These are phyloP conservation scores for Cladosporium sp. DNA, from an alignment of 2,329 filamentous ascomycete genomes.

Conservation along the genomic window DNA sequence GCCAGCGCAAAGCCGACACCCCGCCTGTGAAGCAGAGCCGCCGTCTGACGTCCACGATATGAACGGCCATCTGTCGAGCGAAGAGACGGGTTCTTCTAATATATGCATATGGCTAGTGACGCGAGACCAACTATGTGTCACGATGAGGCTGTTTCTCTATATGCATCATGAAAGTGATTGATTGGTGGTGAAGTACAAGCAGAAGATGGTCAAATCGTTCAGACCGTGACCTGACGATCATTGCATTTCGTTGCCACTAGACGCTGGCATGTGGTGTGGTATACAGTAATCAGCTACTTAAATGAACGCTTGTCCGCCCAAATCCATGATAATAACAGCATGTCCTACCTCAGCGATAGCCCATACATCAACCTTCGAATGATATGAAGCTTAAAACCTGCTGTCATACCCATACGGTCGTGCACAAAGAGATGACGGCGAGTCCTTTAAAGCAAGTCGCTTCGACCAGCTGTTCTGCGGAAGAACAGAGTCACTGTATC, in stretches of 20 bases:
- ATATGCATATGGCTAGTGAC: too few species aligned
- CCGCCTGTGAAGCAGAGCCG: not conserved
- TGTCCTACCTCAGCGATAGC: not conserved
- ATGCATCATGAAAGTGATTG: too few species aligned
- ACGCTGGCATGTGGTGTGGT: not conserved
- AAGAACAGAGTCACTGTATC: too few species aligned
- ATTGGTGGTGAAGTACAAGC: too few species aligned
- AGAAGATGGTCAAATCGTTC: not conserved
- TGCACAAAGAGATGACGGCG: not conserved
- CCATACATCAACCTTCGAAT: not conserved
- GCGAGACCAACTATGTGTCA: too few species aligned
- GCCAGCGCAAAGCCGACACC: not conserved
- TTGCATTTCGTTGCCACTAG: not conserved
- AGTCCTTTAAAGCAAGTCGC: not conserved
- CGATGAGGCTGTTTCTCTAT: too few species aligned
- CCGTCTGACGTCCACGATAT: too few species aligned
- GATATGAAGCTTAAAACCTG: not conserved
- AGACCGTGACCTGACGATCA: not conserved
- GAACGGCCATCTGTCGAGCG: too few species aligned
- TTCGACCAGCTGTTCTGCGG: too few species aligned
- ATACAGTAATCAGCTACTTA: not conserved
- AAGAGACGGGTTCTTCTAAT: too few species aligned
- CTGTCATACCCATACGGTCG: not conserved
- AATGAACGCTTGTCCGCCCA: not conserved
- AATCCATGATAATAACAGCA: not conserved